Conservation (phyloP, 2,329 filamentous ascomycete genomes). For the Nemania serpens region DNA sequence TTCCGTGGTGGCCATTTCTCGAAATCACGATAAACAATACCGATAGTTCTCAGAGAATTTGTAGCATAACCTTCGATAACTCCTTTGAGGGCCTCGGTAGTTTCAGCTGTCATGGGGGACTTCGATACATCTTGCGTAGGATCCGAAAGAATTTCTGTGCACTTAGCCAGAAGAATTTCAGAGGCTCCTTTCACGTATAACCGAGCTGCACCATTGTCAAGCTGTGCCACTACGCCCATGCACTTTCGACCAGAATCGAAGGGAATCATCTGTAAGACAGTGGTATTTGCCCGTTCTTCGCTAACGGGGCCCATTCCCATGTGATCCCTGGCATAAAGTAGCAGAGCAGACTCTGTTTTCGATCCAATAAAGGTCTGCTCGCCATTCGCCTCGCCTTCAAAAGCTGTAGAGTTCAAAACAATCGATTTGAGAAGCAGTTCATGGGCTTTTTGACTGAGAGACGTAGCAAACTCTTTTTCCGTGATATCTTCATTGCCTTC, state of each 20-base stretch:
- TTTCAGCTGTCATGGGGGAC: conserved; percentile 55
- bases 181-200: conserved; percentile 69
- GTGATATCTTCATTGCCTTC: conserved; percentile 44
- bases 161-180: conserved; percentile 65
- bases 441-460: conserved; percentile 53
- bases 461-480: conserved; percentile 52
- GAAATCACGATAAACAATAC: conserved; percentile 82
- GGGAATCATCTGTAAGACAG: conserved; percentile 69
- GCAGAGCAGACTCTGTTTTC: conserved; percentile 76
- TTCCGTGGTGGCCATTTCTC: conserved; percentile 78
- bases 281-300: conserved; percentile 65
- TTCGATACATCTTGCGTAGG: conserved; percentile 51
- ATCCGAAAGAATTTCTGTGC: conserved; percentile 55
- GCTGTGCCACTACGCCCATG: conserved; percentile 64
- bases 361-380: conserved; percentile 71
- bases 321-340: conserved; percentile 70
- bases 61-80: conserved; percentile 80
- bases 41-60: conserved; percentile 82
- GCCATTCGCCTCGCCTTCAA: conserved; percentile 74
- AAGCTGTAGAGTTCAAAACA: conserved; percentile 72
- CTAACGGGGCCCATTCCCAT: conserved; percentile 69
- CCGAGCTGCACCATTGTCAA: conserved; percentile 56
- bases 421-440: conserved; percentile 64
- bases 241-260: conserved; percentile 79
- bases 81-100: conserved; percentile 61